Percentiles rank a stretch among this genome's conserved stretches.
These are phyloP conservation scores for Cryptosporidium sp. DNA, from an alignment of 169 alveolate genomes.

Conservation along the genomic window DNA sequence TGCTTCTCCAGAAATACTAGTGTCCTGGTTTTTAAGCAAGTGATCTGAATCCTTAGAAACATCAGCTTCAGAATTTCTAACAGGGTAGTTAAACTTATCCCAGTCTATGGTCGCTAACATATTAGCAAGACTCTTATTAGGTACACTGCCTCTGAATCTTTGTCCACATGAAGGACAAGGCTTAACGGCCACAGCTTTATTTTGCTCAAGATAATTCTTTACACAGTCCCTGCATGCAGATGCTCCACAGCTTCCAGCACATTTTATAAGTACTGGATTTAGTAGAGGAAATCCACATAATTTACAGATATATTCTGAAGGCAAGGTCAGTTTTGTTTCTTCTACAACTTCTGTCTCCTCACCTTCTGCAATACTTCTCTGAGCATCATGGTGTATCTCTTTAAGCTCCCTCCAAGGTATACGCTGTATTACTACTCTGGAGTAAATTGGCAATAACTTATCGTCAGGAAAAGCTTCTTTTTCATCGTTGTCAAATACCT, in stretches of 20 bases:
- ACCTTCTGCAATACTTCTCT: conserved; percentile 24
- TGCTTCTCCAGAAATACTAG: background rate
- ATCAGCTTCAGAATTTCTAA: conserved; percentile 21
- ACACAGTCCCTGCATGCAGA: conserved; percentile 76
- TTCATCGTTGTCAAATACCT: conserved; percentile 57
- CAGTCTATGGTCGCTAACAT: conserved; percentile 65
- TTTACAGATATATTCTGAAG: conserved; percentile 66
- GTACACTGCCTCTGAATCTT: conserved; percentile 74
- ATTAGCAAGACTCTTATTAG: conserved; percentile 70
- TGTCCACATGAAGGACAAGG: conserved; percentile 66
- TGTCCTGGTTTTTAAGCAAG: conserved; percentile 1
- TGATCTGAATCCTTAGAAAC: background rate
- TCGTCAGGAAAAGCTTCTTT: conserved; percentile 66
- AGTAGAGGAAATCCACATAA: conserved; percentile 49
- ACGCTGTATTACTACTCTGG: conserved; percentile 75
- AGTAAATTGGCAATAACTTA: conserved; percentile 56
- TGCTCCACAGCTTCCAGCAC: conserved; percentile 73
- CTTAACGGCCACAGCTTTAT: conserved; percentile 44
- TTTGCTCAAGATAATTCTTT: conserved; percentile 54
- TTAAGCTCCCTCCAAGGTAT: conserved; percentile 73
- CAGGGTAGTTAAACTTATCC: conserved; percentile 68
- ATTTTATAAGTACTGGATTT: conserved; percentile 64
- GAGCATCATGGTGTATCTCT: conserved; percentile 73
- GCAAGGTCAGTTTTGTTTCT: conserved; percentile 61
- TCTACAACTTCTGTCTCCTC: conserved; percentile 37